phyloP scores from a whole-genome alignment of 1,284 basidiomycete genomes.

The Cystobasidiaceae sp. region DNA sequence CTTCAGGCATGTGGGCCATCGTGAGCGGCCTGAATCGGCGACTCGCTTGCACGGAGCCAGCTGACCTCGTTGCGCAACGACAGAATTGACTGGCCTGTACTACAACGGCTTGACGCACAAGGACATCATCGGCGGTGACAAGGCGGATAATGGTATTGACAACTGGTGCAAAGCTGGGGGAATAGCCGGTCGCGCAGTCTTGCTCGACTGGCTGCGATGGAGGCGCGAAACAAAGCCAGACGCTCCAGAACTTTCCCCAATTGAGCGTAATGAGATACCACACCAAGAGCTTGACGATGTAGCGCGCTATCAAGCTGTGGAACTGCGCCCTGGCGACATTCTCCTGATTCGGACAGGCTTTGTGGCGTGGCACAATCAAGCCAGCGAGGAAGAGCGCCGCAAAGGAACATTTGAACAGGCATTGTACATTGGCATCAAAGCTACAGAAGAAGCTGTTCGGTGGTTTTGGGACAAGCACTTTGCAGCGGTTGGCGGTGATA shows the following conservation, averaged over 20 bases:
- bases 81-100: conserved; percentile 8
- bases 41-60: not conserved
- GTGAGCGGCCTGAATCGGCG: not conserved
- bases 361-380: conserved; percentile 44
- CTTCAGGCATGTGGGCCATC: conserved; percentile 24
- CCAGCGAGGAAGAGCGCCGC: conserved; percentile 38
- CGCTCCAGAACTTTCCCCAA: not conserved
- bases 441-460: conserved; percentile 25
- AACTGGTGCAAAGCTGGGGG: conserved; percentile 37
- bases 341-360: conserved; percentile 48
- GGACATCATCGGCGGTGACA: conserved; percentile 10
- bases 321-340: conserved; percentile 45
- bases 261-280: conserved; percentile 43
- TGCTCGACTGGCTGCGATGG: conserved; percentile 46
- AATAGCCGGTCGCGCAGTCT: conserved; percentile 48
- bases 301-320: conserved; percentile 43
- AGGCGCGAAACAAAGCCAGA: conserved; percentile 6
- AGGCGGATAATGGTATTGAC: conserved; percentile 15
- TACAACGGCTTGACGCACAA: conserved; percentile 27
- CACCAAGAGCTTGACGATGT: conserved; percentile 44
- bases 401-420: conserved; percentile 28
- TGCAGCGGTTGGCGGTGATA: conserved; percentile 49
- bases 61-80: not conserved
- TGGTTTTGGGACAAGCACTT: conserved; percentile 47
- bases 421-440: conserved; percentile 22